Conservation (phyloP, 345 rosid genomes). For the Eucalyptus shirleyi region DNA sequence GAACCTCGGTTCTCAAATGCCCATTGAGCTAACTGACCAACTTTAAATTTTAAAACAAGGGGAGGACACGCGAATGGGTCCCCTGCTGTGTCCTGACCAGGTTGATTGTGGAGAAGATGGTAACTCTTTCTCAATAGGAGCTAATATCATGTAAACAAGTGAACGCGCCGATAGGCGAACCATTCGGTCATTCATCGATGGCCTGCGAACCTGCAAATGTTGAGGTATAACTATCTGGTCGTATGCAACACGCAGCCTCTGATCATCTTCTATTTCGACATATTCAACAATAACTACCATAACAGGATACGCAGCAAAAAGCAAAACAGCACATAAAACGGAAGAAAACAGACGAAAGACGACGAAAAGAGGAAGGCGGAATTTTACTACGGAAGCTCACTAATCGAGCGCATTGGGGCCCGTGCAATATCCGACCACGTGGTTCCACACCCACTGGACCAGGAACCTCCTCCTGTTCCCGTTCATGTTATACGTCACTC, state of each 20-base stretch:
- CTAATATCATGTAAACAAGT: not conserved
- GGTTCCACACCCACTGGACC: slow-evolving; percentile 97
- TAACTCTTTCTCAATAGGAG: not conserved
- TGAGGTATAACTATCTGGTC: not conserved
- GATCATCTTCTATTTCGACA: not conserved
- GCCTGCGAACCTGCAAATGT: not conserved
- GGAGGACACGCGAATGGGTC: not conserved
- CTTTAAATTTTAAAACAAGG: not conserved
- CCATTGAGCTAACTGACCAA: not conserved
- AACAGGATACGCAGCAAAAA: not conserved
- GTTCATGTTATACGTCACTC: slow-evolving; percentile 83
- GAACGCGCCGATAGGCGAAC: not conserved
- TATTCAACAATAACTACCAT: not conserved
- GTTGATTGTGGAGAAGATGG: not conserved
- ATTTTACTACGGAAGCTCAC: not conserved
- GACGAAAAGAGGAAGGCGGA: not conserved
- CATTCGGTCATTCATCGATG: not conserved
- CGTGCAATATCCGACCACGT: slow-evolving; percentile 63
- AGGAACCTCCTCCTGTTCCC: slow-evolving; percentile 78
- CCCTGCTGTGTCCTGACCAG: not conserved
- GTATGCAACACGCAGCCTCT: not conserved
- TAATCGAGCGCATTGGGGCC: slow-evolving; percentile 94
- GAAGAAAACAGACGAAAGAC: not conserved
- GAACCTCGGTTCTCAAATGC: not conserved
- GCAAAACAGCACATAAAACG: not conserved